These are phyloP conservation scores for Fraxinus ornus DNA, from an alignment of 305 asterid genomes.

Conservation along the genomic window DNA sequence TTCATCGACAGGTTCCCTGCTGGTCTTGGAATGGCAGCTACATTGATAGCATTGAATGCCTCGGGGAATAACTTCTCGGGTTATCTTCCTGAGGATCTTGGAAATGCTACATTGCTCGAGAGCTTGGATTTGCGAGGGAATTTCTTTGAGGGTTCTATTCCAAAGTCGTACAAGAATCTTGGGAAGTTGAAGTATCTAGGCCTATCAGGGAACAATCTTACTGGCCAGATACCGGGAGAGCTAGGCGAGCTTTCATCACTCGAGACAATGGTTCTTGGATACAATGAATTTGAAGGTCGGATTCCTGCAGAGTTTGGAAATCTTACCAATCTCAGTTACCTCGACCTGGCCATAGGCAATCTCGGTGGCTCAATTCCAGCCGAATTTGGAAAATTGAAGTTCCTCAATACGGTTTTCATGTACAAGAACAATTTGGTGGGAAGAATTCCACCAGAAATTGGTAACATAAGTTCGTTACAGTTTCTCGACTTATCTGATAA, in stretches of 20 bases:
- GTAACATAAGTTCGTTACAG: conserved; percentile 51
- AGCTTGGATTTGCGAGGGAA: conserved; percentile 79
- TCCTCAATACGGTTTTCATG: conserved; percentile 55
- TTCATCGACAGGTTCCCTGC: conserved; percentile 51
- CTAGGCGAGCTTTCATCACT: conserved; percentile 56
- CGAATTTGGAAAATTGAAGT: conserved; percentile 55
- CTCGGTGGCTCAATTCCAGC: conserved; percentile 70
- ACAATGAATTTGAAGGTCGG: conserved; percentile 62
- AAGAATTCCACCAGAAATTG: conserved; percentile 54
- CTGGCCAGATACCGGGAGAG: conserved; percentile 61
- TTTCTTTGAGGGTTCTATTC: conserved; percentile 73
- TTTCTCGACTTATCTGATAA: conserved; percentile 75
- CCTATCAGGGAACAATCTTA: conserved; percentile 80
- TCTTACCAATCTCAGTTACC: conserved; percentile 58
- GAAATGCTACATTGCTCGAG: conserved; percentile 57
- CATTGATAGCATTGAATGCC: conserved; percentile 50
- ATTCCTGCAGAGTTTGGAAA: conserved; percentile 76
- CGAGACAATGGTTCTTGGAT: conserved; percentile 73
- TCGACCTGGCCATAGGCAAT: conserved; percentile 70
- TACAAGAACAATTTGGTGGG: conserved; percentile 74
- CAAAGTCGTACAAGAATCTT: conserved; percentile 51
- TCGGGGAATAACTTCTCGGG: conserved; percentile 83
- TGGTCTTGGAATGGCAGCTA: conserved; percentile 52
- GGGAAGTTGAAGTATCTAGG: conserved; percentile 68
- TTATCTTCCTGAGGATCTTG: conserved; percentile 63